Base-by-base conservation (phyloP, 2,329 filamentous ascomycete species). In the Albifimbria verrucaria region DNA sequence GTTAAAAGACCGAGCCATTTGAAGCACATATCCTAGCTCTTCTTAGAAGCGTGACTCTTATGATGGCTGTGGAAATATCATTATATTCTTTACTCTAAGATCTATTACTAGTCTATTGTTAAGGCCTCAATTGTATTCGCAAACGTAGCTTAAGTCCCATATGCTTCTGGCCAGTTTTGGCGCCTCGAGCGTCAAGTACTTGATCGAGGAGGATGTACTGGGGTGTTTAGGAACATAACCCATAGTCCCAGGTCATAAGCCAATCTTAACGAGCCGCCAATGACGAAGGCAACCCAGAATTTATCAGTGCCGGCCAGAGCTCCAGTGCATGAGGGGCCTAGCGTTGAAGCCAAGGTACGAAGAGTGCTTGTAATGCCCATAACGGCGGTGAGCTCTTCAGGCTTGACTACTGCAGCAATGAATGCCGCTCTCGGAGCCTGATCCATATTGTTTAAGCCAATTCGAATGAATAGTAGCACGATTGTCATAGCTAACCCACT, bases 361-460 rank as follows among this genome's bases (percentile, higher is more conserved):
- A 87, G 54, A 62, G 83, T 82, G 46, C 72, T 76, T 0, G 84
- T 87, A 58, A 89, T 85, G 12, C 86, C 86, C 82, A 88, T 85
- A n/a, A 86, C 83, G 1, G 84, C 85, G 1, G 86, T 89, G 2
- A 85, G 73, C 66, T 89, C 86, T 51, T 82, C 78, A 0, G 84
- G 80, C 56, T 77, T 79, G 3, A 88, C 85, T 0, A 87, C 82
- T 0, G 84, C 84, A 1, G 85, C 83, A 48, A 89, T 86, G 53
- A 89, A 82, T 0, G 86, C 85, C 1, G 84, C 73, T 2, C 86
- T 75, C 0, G 86, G 86, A 0, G 82, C 85, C 69, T 88, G 85
- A 57, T 88, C 86, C 83, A 89, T 87, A 56, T 80, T 84, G 61
- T 88, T 88, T 44, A 88, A 71, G 0, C 82, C 82, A 3, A 83